A percentile compares a stretch with the other conserved stretches of the same genome.
Conservation (phyloP, 129 eudicot species). For the Flaveria ramosissima region DNA sequence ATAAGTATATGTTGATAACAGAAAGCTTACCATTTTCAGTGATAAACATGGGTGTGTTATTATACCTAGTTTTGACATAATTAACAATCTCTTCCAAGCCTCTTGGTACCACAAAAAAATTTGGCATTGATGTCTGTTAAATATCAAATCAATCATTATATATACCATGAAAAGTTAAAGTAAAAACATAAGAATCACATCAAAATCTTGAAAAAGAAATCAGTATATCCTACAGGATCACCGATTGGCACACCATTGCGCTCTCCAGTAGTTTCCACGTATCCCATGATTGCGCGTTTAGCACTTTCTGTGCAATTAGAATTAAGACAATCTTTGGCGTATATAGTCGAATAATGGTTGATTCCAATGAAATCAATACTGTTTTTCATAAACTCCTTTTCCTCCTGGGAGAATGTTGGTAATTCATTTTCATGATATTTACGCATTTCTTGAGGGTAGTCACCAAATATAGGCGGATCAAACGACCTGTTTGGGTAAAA, state of each 20-base stretch:
- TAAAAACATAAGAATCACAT: not conserved
- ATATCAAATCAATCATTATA: not conserved
- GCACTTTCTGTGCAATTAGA: conserved; percentile 44
- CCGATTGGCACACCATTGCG: conserved; percentile 77
- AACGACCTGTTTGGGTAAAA: conserved; percentile 35
- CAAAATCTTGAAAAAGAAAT: not conserved
- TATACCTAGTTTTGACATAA: conserved; percentile 64
- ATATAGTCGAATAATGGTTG: conserved; percentile 70
- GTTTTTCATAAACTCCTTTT: conserved; percentile 44
- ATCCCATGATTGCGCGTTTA: conserved; percentile 56
- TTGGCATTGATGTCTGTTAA: conserved; percentile 49
- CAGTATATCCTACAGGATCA: conserved; percentile 43
- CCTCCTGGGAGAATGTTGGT: conserved; percentile 67
- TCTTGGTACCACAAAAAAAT: conserved; percentile 67
- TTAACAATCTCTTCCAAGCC: conserved; percentile 70
- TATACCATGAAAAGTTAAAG: not conserved
- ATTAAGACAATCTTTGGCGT: conserved; percentile 69
- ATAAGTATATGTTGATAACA: conserved; percentile 8
- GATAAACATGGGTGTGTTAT: conserved; percentile 62
- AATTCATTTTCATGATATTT: conserved; percentile 52
- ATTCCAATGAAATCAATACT: conserved; percentile 79
- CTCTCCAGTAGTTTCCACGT: conserved; percentile 41
- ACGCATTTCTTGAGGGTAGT: conserved; percentile 80
- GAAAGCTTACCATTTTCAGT: conserved; percentile 75
- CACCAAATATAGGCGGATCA: conserved; percentile 86